Base-by-base conservation (phyloP, 2,329 filamentous ascomycete genomes). In the Nemania sp. region DNA sequence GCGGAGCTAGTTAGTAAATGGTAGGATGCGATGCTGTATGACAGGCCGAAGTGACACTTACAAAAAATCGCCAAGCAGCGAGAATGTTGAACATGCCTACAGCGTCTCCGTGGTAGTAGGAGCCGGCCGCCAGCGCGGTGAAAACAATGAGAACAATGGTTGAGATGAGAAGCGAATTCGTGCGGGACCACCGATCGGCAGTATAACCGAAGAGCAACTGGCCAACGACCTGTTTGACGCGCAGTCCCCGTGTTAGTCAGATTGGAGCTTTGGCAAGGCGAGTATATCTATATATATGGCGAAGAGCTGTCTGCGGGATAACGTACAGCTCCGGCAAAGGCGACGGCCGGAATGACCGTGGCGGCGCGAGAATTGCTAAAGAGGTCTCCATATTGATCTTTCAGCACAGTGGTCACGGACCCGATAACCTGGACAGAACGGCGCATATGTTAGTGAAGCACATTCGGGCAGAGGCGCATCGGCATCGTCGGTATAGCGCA, bases 141-240 rank as follows among this genome's bases (percentile, higher is more conserved):
- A 96, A 96, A 59, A 96, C 63, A 59, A 96, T 86, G 28, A 97
- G 79, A 63, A 97, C 90, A 49, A 91, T 67, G 2, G 92, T 97
- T 0, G 90, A 94, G 14, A 87, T 75, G 58, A 96, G 80, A 30
- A 97, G 81, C 6, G 89, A 88, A 77, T 90, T 89, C 65, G 88
- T 91, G 17, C 92, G 84, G 8, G 90, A 94, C 81, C 86, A 96
- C 70, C 89, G 85, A 68, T 97, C 92, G 51, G 86, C 86, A 6
- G 89, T 82, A 63, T 86, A 91, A 19, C 91, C 91, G 64, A 96
- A 95, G 40, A 86, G 68, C 6, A 95, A 77, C 76, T 92, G 89
- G 2, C 91, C 91, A 1, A 94, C 75, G 3, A 96, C 89, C 33
- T 69, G 23, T 43, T 9, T 20, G 4, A 6, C 5, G 31, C 36